Conservation (phyloP, 129 eudicot genomes). For the Glebionis coronaria region DNA sequence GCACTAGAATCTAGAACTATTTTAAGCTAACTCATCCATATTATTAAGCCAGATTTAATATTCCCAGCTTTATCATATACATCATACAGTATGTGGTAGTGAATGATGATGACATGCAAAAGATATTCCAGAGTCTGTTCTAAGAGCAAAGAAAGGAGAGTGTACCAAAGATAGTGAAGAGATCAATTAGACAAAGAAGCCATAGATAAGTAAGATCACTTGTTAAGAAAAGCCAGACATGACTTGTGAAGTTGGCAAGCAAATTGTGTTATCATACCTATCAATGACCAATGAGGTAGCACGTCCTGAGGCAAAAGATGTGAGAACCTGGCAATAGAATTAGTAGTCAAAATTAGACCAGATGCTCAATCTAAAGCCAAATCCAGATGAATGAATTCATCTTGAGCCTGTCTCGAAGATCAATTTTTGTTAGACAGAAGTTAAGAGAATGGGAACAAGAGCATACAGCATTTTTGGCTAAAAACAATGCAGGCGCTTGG, state of each 20-base stretch:
- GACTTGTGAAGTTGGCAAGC: neutral
- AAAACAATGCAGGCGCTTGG: slow-evolving; percentile 94
- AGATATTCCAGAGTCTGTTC: neutral
- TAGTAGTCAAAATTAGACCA: slow-evolving; percentile 7
- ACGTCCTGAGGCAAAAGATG: slow-evolving; percentile 99
- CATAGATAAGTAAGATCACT: neutral
- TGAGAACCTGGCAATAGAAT: slow-evolving; percentile 65
- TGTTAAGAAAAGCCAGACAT: neutral
- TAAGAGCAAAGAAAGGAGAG: neutral
- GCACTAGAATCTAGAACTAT: neutral
- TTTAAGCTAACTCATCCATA: neutral
- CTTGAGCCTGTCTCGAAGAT: slow-evolving; percentile 10
- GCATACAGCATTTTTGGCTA: slow-evolving; percentile 96
- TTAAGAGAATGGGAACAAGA: slow-evolving; percentile 18
- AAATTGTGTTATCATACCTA: slow-evolving; percentile 51
- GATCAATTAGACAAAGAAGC: slow-evolving; percentile 7
- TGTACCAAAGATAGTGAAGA: neutral
- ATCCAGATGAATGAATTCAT: neutral
- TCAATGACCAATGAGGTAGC: slow-evolving; percentile 95
- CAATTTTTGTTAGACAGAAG: slow-evolving; percentile 10
- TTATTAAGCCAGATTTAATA: neutral
- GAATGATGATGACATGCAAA: neutral
- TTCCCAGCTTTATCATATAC: slow-evolving; percentile 6
- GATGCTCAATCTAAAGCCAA: slow-evolving; percentile 16
- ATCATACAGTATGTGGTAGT: neutral